A percentile compares a stretch with the other conserved stretches of the same genome.
Evolutionary conservation across 345 rosid genomes (phyloP).

Genomic region (Jatropha curcas): DNA sequence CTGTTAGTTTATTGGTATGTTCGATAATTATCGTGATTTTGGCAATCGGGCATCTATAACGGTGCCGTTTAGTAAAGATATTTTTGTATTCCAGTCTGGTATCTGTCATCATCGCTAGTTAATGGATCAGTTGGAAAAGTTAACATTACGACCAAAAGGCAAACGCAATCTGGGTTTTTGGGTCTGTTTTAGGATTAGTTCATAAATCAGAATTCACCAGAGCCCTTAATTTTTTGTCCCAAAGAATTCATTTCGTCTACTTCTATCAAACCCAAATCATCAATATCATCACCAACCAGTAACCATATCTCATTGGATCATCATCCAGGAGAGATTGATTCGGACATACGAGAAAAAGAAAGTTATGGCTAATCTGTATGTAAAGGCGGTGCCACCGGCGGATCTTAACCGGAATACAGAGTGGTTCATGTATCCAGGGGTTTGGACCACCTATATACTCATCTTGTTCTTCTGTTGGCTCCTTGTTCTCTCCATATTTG

Average conservation of each 20-base stretch:
- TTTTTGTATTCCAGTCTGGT: too few species aligned
- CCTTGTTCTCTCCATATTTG: slow-evolving; percentile 57
- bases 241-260: background rate
- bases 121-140: background rate
- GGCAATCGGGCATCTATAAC: too few species aligned
- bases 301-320: background rate
- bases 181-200: background rate
- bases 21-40: too few species aligned
- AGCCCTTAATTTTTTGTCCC: background rate
- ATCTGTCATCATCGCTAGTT: background rate
- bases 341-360: background rate
- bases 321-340: background rate
- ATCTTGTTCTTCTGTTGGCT: slow-evolving; percentile 79
- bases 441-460: slow-evolving; percentile 75
- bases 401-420: slow-evolving; percentile 90
- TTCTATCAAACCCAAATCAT: background rate
- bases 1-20: too few species aligned
- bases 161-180: background rate
- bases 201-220: background rate
- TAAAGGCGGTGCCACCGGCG: slow-evolving; percentile 68
- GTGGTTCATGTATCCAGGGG: slow-evolving; percentile 90
- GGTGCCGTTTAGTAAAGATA: too few species aligned
- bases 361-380: slow-evolving; percentile 54
- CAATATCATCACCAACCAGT: background rate
- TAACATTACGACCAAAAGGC: background rate